Base-by-base conservation (phyloP, 805 yeast species). In the Kurtzmaniella fragi region DNA sequence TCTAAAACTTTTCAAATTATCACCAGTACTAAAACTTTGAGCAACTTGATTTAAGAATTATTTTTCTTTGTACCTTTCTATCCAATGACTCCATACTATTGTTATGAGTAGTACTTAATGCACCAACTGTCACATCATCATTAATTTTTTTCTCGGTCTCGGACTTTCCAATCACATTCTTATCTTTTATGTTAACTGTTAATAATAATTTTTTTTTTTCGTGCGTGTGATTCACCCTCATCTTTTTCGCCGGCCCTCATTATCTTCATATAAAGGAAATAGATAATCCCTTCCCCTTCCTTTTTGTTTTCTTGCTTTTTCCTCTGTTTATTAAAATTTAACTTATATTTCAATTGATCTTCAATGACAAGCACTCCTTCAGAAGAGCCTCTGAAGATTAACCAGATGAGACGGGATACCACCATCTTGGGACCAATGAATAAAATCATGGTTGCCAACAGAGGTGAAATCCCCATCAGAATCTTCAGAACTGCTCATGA, bases 401-500 rank as follows among this genome's bases (percentile, higher is more conserved):
- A 61, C 49, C 58, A 62, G 45, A 59, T 69, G 70, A 59, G 75
- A 48, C 51, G 70, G 37, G 66, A 64, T 42, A 59, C 69, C 37
- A 62, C 67, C 31, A 69, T 69, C 20, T 52, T 69, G 48, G 75
- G 73, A 36, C 67, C 64, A 41, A 63, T 65, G 70, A 64, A 67
- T 62, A 80, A 80, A 70, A 77, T 84, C 56, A 68, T 85, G 46
- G 93, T 85, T 31, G 91, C 91, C 48, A 84, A 83, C 69, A 71
- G 93, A 68, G 93, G 91, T 53, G 91, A 84, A 62, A 84, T 84
- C 52, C 91, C 91, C 32, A 82, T 83, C 56, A 69, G 93, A 67
- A 90, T 91, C 61, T 91, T 91, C 68, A 79, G 99, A 68, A 83
- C 97, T 28, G 99, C 99, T 44, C 99, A 93, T 67, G 99, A 91